Evolutionary conservation across 331 rosid species (phyloP), one percentile per base, ranked within the genome.

Genomic region (Spiraea crenata): DNA sequence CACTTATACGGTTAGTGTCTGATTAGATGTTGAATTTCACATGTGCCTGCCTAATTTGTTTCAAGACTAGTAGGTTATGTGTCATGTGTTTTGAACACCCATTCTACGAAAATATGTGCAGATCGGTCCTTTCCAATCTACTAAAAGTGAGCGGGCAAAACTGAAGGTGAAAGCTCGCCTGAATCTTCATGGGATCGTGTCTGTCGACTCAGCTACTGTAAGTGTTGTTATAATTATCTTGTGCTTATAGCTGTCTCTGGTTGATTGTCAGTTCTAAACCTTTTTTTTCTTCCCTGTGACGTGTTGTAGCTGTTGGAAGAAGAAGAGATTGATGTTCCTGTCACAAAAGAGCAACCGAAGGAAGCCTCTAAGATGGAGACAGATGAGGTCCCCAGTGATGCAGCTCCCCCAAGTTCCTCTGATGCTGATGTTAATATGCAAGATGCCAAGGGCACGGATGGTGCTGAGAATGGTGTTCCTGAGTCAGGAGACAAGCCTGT

Each of bases 91-190:
- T 3, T 67, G n/a, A 11, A 52, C 66, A 31, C 65, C 17, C 17
- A 4, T 78, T 41, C 55, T 57, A 14, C 41, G 15, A 56, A 69
- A 45, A 25, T 62, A 4, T 71, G 3, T 80, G 84, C 87, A 95
- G 99, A 86, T 95, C 75, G 99, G 97, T 66, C 97, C 97, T 39
- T 91, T 95, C 50, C 89, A 88, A 67, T 59, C 88, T 39, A 61
- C 89, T 5, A 86, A 83, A 71, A 60, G 74, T 65, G 97, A 92
- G 41, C 83, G 86, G 51, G 86, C 87, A 35, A 95, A 91, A 67
- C 25, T 91, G 34, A 95, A 87, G 85, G 93, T 91, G 63, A 95
- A 77, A 81, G 96, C 72, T 63, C 87, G 93, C 50, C 75, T 95
- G 79, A 95, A 85, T 74, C 19, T 87, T 72, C 96, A 95, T 76